phyloP scores from a whole-genome alignment of 1,284 basidiomycete genomes.

The Polyporus tsugae region DNA sequence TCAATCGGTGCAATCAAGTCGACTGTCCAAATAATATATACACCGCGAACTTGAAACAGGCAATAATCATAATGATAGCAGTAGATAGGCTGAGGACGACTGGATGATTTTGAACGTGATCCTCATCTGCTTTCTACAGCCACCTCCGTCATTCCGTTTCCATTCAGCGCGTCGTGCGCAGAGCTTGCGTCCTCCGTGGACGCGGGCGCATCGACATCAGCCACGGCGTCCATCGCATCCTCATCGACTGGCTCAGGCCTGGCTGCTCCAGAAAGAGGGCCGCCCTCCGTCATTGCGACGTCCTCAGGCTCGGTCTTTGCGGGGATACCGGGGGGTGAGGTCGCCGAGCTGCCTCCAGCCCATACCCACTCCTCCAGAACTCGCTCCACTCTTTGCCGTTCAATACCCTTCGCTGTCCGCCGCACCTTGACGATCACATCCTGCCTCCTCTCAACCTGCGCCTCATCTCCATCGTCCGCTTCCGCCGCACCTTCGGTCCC shows the following conservation, averaged over 20 bases:
- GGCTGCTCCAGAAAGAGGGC: not conserved
- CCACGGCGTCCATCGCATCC: slow-evolving; percentile 20
- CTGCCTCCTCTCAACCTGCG: slow-evolving; percentile 54
- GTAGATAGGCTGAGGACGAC: not conserved
- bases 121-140: slow-evolving; percentile 15
- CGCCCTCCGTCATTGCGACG: slow-evolving; percentile 20
- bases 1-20: not conserved
- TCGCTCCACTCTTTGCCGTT: slow-evolving; percentile 75
- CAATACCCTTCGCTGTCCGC: slow-evolving; percentile 61
- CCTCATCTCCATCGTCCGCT: slow-evolving; percentile 50
- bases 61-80: slow-evolving; percentile 30
- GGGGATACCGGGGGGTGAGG: slow-evolving; percentile 5
- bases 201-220: slow-evolving; percentile 6
- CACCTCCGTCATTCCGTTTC: slow-evolving; percentile 9
- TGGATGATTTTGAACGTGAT: not conserved
- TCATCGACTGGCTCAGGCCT: slow-evolving; percentile 19
- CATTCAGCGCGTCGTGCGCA: slow-evolving; percentile 10
- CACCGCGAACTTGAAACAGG: slow-evolving; percentile 12
- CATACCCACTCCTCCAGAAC: slow-evolving; percentile 74
- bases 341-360: slow-evolving; percentile 36
- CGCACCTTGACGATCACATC: slow-evolving; percentile 68
- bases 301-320: slow-evolving; percentile 23
- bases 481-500: slow-evolving; percentile 43
- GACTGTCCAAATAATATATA: slow-evolving; percentile 6
- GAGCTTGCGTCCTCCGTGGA: not conserved